phyloP scores from a whole-genome alignment of 306 rosid genomes.

The Lathyrus oleraceus region DNA sequence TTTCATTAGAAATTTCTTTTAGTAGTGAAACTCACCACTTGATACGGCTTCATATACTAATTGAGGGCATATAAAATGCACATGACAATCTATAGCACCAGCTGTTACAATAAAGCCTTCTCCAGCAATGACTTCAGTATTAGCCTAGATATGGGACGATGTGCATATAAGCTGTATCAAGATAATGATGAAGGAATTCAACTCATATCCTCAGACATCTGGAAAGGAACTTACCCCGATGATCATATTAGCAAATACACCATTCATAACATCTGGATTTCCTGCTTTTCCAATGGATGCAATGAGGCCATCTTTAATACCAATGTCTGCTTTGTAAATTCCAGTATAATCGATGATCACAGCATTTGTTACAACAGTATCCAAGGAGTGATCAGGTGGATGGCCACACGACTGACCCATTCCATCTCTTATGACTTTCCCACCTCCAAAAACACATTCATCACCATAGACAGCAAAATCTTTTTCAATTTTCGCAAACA shows the following conservation, averaged over 20 bases:
- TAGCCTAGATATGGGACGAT: slow-evolving; percentile 53
- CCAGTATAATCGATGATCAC: slow-evolving; percentile 80
- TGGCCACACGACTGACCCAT: slow-evolving; percentile 83
- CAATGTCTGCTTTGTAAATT: slow-evolving; percentile 87
- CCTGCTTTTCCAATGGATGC: slow-evolving; percentile 81
- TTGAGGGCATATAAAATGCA: slow-evolving; percentile 94
- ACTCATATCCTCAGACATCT: slow-evolving; percentile 15
- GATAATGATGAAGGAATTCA: slow-evolving; percentile 17
- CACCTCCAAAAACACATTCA: slow-evolving; percentile 95
- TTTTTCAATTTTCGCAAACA: slow-evolving; percentile 79
- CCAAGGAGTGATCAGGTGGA: slow-evolving; percentile 49
- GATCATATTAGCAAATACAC: slow-evolving; percentile 45
- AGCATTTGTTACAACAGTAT: slow-evolving; percentile 87
- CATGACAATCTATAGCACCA: slow-evolving; percentile 94
- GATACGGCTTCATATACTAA: slow-evolving; percentile 76
- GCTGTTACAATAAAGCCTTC: slow-evolving; percentile 89
- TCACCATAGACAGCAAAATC: slow-evolving; percentile 83
- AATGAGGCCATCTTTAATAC: slow-evolving; percentile 68
- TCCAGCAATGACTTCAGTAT: slow-evolving; percentile 89
- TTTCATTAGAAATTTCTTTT: slow-evolving; percentile 23
- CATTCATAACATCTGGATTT: slow-evolving; percentile 82
- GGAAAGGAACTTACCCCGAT: slow-evolving; percentile 68
- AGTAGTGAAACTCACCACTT: slow-evolving; percentile 61
- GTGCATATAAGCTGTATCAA: slow-evolving; percentile 23
- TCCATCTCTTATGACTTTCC: slow-evolving; percentile 92